Evolutionary conservation across 2,329 filamentous ascomycete species (phyloP), one percentile per base, ranked within the genome.

Genomic region (Aspergillus bombycis): DNA sequence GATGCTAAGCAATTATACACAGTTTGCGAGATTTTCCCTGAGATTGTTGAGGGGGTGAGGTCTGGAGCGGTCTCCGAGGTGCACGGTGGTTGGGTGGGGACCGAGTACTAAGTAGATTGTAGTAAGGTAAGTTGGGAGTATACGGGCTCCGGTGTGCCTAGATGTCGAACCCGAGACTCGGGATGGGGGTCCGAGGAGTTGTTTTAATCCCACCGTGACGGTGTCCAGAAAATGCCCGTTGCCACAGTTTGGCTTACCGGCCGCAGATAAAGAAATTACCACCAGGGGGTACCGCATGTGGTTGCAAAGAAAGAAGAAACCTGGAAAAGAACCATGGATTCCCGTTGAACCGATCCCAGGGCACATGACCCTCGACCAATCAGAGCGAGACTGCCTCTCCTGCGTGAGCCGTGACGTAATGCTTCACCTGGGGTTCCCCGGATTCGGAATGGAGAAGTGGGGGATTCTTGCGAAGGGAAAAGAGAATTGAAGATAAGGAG

Each of bases 401-500:
- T 55, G 30, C 56, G 38, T 46, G 59, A 43, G 38, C 32, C 36
- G 46, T 66, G 64, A 66, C 64, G 62, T 64, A 57, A 66, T 41
- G 23, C n/a, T 41, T 19, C 52, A 16, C 28, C 26, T 58, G 59
- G 59, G 58, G 59, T 66, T 66, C 64, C 64, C 64, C 64, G 57
- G 62, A 66, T 66, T 57, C 26, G 38, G 46, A 34, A 46, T 32
- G 38, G 12, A 41, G 38, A 50, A 41, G 23, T 52, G 48, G 57
- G 57, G 32, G 14, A 50, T 19, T 36, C 34, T 16, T 36, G 34
- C 5, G 34, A 36, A 28, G 26, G 8, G n/a, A 2, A 21, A 6
- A 28, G 30, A 26, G 26, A 52, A 52, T 52, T 10, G n/a, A 30
- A 19, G 23, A 52, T 52, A 28, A 52, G 48, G 23, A n/a, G 8